Conservation (phyloP, 768 basidiomycete genomes). For the Rhizopogon sp. region DNA sequence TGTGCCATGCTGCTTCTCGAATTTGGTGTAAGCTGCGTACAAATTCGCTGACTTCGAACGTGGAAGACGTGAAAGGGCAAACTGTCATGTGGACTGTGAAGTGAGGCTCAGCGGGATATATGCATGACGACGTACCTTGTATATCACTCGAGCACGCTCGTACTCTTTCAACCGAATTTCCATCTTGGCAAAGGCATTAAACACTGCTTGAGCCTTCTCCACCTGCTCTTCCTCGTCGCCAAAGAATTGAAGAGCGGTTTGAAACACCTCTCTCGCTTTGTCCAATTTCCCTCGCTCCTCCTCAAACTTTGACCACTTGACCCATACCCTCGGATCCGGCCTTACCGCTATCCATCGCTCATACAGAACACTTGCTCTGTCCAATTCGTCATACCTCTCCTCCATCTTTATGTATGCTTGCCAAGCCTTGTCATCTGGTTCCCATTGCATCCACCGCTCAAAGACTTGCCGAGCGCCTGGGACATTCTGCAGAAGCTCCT, state of each 20-base stretch:
- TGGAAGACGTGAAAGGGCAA: slow-evolving; percentile 90
- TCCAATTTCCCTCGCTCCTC: slow-evolving; percentile 63
- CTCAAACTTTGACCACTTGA: slow-evolving; percentile 86
- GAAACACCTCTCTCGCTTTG: slow-evolving; percentile 83
- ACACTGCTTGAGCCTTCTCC: slow-evolving; percentile 87
- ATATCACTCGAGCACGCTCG: slow-evolving; percentile 94
- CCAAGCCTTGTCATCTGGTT: slow-evolving; percentile 99
- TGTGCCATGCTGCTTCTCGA: slow-evolving; percentile 96
- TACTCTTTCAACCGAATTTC: slow-evolving; percentile 95
- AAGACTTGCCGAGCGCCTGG: slow-evolving; percentile 96
- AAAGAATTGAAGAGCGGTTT: slow-evolving; percentile 86
- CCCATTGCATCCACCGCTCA: slow-evolving; percentile 99
- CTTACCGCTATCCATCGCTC: slow-evolving; percentile 82
- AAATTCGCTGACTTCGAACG: slow-evolving; percentile 85
- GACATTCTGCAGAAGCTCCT: slow-evolving; percentile 94
- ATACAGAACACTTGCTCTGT: slow-evolving; percentile 89
- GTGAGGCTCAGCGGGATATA: neutral
- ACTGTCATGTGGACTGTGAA: slow-evolving; percentile 41
- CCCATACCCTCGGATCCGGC: slow-evolving; percentile 78
- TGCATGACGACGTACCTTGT: slow-evolving; percentile 61
- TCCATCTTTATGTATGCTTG: slow-evolving; percentile 99
- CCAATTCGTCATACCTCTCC: slow-evolving; percentile 85
- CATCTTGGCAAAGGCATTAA: slow-evolving; percentile 94
- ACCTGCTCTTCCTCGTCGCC: slow-evolving; percentile 86
- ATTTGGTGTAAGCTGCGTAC: slow-evolving; percentile 92